Evolutionary conservation across 805 yeast genomes (phyloP).

Genomic region (Metschnikowia continentalis): DNA sequence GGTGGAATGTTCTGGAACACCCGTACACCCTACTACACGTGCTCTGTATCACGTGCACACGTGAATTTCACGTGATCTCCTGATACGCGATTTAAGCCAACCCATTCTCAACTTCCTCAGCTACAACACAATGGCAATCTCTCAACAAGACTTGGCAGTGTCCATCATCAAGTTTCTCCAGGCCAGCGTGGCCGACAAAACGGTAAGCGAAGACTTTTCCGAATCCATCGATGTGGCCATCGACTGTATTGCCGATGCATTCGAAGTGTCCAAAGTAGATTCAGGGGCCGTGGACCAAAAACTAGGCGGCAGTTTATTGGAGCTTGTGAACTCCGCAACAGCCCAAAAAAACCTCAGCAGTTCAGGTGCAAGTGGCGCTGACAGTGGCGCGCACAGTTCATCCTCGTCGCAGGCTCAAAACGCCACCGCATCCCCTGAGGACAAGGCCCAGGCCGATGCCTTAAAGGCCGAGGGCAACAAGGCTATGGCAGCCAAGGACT

Average conservation of each 20-base stretch:
- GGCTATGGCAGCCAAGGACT: constrained; percentile 77
- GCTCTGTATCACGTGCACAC: neutral
- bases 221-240: constrained; percentile 93
- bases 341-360: too few species aligned
- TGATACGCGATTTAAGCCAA: too few species aligned
- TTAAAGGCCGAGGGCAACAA: constrained; percentile 85
- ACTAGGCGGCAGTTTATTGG: constrained; percentile 46
- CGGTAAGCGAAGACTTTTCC: constrained; percentile 68
- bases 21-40: constrained; percentile 9
- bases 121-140: constrained; percentile 33
- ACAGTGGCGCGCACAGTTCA: constrained; percentile 2
- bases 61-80: too few species aligned
- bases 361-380: neutral
- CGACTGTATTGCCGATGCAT: constrained; percentile 88
- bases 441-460: constrained; percentile 71
- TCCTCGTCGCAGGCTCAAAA: constrained; percentile 25
- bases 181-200: constrained; percentile 53
- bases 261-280: constrained; percentile 54
- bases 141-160: constrained; percentile 65
- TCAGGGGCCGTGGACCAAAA: constrained; percentile 27
- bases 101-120: neutral
- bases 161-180: constrained; percentile 72
- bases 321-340: constrained; percentile 32
- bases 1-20: constrained; percentile 17
- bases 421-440: constrained; percentile 46